Conservation (phyloP, 78 protist species). For the Dictyostelium intermedium region DNA sequence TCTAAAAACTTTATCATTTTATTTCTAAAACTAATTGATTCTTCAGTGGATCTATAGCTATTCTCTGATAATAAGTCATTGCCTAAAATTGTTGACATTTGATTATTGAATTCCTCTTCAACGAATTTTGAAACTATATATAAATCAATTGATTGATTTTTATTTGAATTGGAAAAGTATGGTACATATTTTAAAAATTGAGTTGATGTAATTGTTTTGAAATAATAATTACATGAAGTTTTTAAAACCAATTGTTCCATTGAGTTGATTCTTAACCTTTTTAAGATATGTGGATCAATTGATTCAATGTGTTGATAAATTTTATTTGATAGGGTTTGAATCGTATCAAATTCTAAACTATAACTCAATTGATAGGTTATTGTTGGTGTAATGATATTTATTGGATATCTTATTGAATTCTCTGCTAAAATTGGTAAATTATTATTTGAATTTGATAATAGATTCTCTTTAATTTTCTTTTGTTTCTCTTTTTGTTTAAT, state of each 20-base stretch:
- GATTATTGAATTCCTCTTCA: slow-evolving; percentile 11
- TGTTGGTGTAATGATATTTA: background rate
- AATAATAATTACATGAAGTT: slow-evolving; percentile 22
- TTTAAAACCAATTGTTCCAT: slow-evolving; percentile 23
- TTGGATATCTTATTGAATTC: slow-evolving; percentile 2
- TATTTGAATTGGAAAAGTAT: background rate
- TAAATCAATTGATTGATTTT: background rate
- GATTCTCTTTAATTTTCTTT: background rate
- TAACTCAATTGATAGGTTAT: background rate
- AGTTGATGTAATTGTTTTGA: background rate
- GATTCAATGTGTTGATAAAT: background rate
- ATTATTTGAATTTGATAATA: background rate
- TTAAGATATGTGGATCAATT: background rate
- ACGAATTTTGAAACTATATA: background rate
- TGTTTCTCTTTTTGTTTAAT: background rate
- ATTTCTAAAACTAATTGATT: slow-evolving; percentile 47
- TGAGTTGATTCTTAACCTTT: background rate
- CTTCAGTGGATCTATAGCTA: slow-evolving; percentile 7
- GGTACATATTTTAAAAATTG: slow-evolving; percentile 22
- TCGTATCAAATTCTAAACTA: slow-evolving; percentile 35
- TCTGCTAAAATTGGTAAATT: background rate
- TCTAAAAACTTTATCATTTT: slow-evolving; percentile 46
- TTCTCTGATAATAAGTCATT: background rate
- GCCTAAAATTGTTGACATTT: slow-evolving; percentile 4
- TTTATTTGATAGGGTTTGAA: background rate